phyloP scores from a whole-genome alignment of 2,329 filamentous ascomycete species.

The Trichoderma endophyticum region DNA sequence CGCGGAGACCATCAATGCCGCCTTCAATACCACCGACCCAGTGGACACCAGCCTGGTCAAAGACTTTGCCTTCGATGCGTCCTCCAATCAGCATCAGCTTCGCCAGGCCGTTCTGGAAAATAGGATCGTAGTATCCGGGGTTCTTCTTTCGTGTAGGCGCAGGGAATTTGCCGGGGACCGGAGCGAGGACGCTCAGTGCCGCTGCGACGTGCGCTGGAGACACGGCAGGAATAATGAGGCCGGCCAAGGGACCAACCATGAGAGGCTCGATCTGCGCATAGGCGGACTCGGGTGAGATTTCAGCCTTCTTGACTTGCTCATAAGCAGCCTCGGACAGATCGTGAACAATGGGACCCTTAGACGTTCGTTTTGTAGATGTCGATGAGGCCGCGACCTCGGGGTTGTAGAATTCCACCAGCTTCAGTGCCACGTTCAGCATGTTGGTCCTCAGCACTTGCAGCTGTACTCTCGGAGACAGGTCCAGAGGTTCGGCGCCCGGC shows the following conservation, averaged over 20 bases:
- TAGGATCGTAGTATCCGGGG: slow-evolving; percentile 76
- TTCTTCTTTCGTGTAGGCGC: slow-evolving; percentile 72
- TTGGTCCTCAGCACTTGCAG: slow-evolving; percentile 83
- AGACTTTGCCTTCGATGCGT: slow-evolving; percentile 78
- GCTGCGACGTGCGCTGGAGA: slow-evolving; percentile 81
- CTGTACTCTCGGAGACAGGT: slow-evolving; percentile 62
- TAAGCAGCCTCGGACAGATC: slow-evolving; percentile 56
- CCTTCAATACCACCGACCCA: slow-evolving; percentile 74
- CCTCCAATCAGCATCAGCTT: slow-evolving; percentile 87
- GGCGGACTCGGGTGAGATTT: slow-evolving; percentile 37
- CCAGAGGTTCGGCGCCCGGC: slow-evolving; percentile 32
- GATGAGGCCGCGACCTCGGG: slow-evolving; percentile 40
- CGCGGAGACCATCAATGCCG: slow-evolving; percentile 74
- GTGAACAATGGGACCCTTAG: slow-evolving; percentile 39
- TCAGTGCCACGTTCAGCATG: slow-evolving; percentile 82
- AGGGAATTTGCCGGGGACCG: slow-evolving; percentile 69
- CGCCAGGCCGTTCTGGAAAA: slow-evolving; percentile 75
- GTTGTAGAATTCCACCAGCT: slow-evolving; percentile 80
- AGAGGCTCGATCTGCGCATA: slow-evolving; percentile 68
- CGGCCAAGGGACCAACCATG: slow-evolving; percentile 75
- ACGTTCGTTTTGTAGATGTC: slow-evolving; percentile 31
- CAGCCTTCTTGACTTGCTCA: slow-evolving; percentile 41
- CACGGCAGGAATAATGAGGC: slow-evolving; percentile 76
- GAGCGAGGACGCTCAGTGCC: slow-evolving; percentile 73
- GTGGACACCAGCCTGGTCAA: slow-evolving; percentile 67